Percentiles rank a stretch among this genome's conserved stretches.
These are phyloP conservation scores for Rubus idaeus DNA, from an alignment of 306 rosid species.

Conservation along the genomic window DNA sequence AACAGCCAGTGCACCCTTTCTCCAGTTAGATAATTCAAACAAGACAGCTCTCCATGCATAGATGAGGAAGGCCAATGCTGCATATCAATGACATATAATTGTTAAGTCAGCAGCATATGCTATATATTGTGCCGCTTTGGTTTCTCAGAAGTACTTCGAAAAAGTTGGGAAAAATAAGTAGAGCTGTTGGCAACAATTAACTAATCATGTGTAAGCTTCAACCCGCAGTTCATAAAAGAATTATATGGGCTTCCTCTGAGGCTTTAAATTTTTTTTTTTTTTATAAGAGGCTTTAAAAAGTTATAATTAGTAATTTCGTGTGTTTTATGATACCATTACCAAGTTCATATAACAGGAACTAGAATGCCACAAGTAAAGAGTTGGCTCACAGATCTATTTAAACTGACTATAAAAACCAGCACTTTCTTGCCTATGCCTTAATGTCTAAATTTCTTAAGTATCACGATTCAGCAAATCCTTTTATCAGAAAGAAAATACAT, in stretches of 20 bases:
- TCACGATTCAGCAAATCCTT: background rate
- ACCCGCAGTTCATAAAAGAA: conserved; percentile 7
- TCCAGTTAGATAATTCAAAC: conserved; percentile 86
- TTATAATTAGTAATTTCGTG: background rate
- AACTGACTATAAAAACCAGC: background rate
- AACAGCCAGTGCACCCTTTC: conserved; percentile 44
- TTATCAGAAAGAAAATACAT: background rate
- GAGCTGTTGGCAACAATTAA: background rate
- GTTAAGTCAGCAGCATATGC: conserved; percentile 12
- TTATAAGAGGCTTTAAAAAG: background rate
- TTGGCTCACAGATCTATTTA: background rate
- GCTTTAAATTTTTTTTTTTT: no score
- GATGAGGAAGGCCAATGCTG: conserved; percentile 70
- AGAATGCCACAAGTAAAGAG: background rate
- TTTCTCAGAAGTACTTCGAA: background rate
- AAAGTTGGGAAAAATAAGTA: background rate
- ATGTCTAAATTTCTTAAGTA: background rate
- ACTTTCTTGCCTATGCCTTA: background rate
- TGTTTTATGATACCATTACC: background rate
- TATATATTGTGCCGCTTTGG: no score
- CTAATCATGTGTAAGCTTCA: background rate
- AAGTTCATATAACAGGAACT: background rate
- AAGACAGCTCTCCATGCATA: conserved; percentile 95
- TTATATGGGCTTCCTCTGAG: background rate
- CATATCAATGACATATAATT: conserved; percentile 23